These are phyloP conservation scores for Withania somnifera DNA, from an alignment of 305 asterid genomes.

Conservation along the genomic window DNA sequence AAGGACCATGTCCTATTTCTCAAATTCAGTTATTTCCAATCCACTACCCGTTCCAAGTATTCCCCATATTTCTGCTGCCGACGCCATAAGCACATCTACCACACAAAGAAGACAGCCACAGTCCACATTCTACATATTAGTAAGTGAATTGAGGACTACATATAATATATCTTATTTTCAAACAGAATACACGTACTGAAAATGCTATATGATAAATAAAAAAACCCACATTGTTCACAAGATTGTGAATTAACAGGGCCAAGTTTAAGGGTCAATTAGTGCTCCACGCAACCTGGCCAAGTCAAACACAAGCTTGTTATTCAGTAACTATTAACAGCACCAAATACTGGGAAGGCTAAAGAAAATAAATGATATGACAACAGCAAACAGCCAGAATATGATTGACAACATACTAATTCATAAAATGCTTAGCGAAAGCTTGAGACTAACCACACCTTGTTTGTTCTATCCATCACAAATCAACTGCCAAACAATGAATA, in stretches of 20 bases:
- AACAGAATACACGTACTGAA: neutral
- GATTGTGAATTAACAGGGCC: neutral
- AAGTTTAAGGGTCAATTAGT: no score
- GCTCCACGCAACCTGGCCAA: neutral
- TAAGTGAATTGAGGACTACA: neutral
- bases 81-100: neutral
- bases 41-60: neutral
- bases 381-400: neutral
- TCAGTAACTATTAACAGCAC: neutral
- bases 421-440: neutral
- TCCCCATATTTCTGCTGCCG: neutral
- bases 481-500: conserved; percentile 71
- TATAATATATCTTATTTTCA: neutral
- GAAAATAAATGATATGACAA: neutral
- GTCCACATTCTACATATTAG: neutral
- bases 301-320: neutral
- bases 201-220: neutral
- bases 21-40: neutral
- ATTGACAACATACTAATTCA: neutral
- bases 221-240: neutral
- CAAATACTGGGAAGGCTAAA: neutral
- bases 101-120: neutral
- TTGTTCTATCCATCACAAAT: conserved; percentile 18
- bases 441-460: neutral
- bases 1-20: neutral